These are phyloP conservation scores for Thelonectria rubi DNA, from an alignment of 2,329 filamentous ascomycete species.

Conservation along the genomic window DNA sequence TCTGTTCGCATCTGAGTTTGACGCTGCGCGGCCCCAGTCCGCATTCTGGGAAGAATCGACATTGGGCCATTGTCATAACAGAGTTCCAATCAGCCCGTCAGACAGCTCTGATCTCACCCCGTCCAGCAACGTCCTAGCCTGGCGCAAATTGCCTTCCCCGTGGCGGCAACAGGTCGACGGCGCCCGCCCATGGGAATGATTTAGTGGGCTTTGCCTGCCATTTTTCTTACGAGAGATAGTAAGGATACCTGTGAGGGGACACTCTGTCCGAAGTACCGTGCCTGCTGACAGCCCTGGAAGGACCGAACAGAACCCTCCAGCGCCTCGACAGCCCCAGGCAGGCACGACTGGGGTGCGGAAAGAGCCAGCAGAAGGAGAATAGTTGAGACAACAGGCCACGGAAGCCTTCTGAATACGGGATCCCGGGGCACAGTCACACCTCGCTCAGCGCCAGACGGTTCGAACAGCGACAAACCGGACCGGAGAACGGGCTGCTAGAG, in stretches of 20 bases:
- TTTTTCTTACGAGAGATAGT: background rate
- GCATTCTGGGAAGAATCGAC: background rate
- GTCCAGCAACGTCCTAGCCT: background rate
- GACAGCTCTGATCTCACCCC: background rate
- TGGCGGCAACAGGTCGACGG: conserved; percentile 3
- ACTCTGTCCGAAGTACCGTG: background rate
- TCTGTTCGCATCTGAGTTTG: conserved; percentile 15
- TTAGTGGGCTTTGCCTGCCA: background rate
- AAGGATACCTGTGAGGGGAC: background rate
- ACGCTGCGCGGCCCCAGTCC: conserved; percentile 1
- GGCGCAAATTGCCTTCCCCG: conserved; percentile 1
- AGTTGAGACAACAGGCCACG: conserved; percentile 10
- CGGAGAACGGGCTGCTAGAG: conserved; percentile 18
- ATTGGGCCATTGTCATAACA: background rate
- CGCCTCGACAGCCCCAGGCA: background rate
- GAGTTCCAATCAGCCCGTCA: conserved; percentile 3
- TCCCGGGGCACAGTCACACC: conserved; percentile 11
- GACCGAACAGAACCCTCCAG: too few relatives aligned
- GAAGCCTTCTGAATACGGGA: background rate
- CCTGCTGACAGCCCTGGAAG: background rate
- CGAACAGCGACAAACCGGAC: conserved; percentile 5
- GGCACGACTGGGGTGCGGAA: background rate
- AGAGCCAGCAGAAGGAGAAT: conserved; percentile 3
- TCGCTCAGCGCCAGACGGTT: conserved; percentile 7
- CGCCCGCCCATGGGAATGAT: background rate